A percentile compares a stretch with the other conserved stretches of the same genome.
Conservation (phyloP, 148 eudicot genomes). For the Pharnaceum exiguum region DNA sequence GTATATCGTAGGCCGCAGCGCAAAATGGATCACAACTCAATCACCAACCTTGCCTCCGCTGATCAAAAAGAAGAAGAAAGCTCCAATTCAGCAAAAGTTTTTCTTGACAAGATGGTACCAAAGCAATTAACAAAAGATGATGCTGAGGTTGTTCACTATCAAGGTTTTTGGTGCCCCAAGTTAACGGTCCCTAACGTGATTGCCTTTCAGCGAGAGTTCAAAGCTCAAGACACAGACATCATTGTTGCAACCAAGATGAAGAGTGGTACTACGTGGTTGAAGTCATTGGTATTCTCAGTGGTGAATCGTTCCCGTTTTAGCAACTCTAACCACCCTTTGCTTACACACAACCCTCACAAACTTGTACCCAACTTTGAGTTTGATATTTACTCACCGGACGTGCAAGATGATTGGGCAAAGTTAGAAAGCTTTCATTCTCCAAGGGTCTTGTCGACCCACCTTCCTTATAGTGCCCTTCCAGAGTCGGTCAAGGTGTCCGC, state of each 20-base stretch:
- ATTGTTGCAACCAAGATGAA: conserved; percentile 18
- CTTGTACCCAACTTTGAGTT: conserved; percentile 31
- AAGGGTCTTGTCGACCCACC: conserved; percentile 40
- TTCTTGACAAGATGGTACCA: no score
- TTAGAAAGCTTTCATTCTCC: conserved; percentile 7
- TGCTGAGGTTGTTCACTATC: no score
- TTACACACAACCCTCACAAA: conserved; percentile 25
- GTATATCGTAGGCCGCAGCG: no score
- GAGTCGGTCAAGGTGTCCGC: conserved; percentile 27
- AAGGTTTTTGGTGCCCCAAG: conserved; percentile 25
- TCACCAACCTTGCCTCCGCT: no score
- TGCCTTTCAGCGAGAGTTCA: conserved; percentile 29
- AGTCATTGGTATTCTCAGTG: conserved; percentile 21
- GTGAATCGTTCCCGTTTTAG: neutral
- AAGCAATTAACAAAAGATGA: no score
- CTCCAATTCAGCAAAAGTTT: no score
- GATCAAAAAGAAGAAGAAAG: no score
- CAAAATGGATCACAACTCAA: no score
- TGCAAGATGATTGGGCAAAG: conserved; percentile 6
- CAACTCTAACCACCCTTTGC: conserved; percentile 17
- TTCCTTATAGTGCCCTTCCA: conserved; percentile 33
- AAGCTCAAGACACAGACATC: conserved; percentile 26
- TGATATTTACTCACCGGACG: conserved; percentile 12
- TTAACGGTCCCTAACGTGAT: conserved; percentile 19
- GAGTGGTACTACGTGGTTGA: conserved; percentile 34